Percentiles rank a stretch among this genome's conserved stretches.
Conservation (phyloP, 2,329 filamentous ascomycete species). For the Dothistroma septosporum region DNA sequence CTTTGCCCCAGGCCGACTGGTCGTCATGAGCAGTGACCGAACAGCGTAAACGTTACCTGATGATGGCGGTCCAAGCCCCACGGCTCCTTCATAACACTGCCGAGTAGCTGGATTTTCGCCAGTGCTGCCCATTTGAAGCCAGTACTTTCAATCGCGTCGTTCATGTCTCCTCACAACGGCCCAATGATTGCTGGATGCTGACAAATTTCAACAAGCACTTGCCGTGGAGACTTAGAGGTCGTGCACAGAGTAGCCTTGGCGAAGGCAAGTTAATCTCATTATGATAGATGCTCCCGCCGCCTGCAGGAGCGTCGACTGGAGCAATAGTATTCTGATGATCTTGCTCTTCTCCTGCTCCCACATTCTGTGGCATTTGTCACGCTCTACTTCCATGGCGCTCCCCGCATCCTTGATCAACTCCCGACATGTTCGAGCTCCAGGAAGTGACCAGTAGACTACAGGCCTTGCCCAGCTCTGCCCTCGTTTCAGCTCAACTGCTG, state of each 20-base stretch:
- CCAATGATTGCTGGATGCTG: conserved; percentile 23
- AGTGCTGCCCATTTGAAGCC: conserved; percentile 27
- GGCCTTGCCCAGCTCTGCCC: conserved; percentile 35
- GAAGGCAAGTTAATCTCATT: conserved; percentile 14
- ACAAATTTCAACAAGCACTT: conserved; percentile 23
- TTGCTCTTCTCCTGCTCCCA: neutral
- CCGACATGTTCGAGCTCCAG: conserved; percentile 30
- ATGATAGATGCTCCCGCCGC: conserved; percentile 3
- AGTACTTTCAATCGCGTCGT: conserved; percentile 16
- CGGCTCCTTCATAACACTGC: conserved; percentile 32
- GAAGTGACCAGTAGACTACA: conserved; percentile 34
- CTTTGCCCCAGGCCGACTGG: neutral
- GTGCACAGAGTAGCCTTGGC: conserved; percentile 20
- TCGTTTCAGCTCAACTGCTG: conserved; percentile 33
- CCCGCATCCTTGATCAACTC: conserved; percentile 23
- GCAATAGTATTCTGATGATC: conserved; percentile 19
- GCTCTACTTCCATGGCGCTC: conserved; percentile 33
- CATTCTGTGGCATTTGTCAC: conserved; percentile 28
- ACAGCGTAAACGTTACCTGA: neutral
- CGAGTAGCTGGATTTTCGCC: conserved; percentile 30
- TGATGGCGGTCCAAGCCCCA: conserved; percentile 13
- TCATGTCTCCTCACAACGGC: conserved; percentile 27
- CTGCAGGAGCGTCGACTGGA: conserved; percentile 17
- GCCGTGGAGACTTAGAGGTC: conserved; percentile 25
- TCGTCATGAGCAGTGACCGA: neutral